phyloP scores from a whole-genome alignment of 441 rosid species.

The Jatropha podagrica region DNA sequence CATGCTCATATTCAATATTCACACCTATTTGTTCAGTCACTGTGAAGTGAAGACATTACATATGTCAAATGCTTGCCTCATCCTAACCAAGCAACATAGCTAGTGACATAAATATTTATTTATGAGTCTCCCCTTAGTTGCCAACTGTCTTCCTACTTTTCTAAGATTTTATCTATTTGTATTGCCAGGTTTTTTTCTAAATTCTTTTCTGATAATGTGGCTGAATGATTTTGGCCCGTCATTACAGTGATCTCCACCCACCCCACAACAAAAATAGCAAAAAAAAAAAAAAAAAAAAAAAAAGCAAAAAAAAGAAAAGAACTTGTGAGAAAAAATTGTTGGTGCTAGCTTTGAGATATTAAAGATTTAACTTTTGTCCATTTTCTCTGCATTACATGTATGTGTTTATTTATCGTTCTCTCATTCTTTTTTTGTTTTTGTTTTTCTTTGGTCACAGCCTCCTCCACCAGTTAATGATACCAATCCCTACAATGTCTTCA shows the following conservation, averaged over 20 bases:
- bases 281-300: too few species aligned
- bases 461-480: conserved; percentile 97
- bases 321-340: conserved; percentile 3
- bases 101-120: background rate
- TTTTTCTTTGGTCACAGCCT: conserved; percentile 54
- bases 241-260: background rate
- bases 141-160: background rate
- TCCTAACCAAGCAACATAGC: background rate
- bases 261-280: too few species aligned
- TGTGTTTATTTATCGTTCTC: background rate
- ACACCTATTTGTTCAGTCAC: background rate
- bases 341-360: background rate
- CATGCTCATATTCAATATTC: background rate
- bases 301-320: too few species aligned
- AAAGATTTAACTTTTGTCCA: background rate
- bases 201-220: background rate
- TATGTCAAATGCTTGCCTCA: background rate
- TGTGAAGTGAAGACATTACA: background rate
- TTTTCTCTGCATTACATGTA: background rate
- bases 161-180: background rate
- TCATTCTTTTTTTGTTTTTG: background rate
- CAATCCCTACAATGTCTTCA: conserved; percentile 94
- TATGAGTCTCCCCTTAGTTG: background rate
- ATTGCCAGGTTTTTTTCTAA: background rate
- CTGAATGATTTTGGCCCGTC: background rate